Conservation (phyloP, 768 basidiomycete species). For the Candolleomyces eurysporus region DNA sequence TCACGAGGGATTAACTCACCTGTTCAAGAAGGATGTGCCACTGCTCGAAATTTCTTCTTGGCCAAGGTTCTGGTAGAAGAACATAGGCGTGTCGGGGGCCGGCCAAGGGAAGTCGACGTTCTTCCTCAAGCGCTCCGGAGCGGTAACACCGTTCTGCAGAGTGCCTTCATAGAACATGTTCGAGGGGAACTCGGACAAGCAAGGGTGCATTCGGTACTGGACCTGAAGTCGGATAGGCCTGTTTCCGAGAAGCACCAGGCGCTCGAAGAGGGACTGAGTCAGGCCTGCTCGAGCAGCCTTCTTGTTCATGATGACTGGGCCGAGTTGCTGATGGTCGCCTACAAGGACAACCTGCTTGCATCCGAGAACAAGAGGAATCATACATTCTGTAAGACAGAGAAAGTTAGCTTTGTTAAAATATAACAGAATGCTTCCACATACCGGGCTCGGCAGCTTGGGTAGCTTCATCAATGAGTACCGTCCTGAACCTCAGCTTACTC, state of each 20-base stretch:
- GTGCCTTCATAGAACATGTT: conserved; percentile 99
- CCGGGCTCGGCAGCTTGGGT: conserved; percentile 98
- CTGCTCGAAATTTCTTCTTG: conserved; percentile 99
- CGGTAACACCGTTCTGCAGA: conserved; percentile 97
- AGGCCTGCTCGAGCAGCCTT: conserved; percentile 98
- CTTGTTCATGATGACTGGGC: conserved; percentile 99
- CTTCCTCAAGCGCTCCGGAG: conserved; percentile 94
- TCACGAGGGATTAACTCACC: conserved; percentile 40
- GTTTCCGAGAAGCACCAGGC: conserved; percentile 92
- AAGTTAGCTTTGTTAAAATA: too few relatives aligned
- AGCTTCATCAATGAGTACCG: conserved; percentile 97
- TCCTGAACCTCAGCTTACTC: conserved; percentile 97
- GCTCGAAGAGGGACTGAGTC: conserved; percentile 97
- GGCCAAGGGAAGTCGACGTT: conserved; percentile 99
- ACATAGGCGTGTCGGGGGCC: conserved; percentile 95
- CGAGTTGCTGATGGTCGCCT: conserved; percentile 96
- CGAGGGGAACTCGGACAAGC: conserved; percentile 97
- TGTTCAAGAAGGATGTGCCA: conserved; percentile 97
- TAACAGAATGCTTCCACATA: conserved; percentile 26
- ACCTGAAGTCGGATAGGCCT: conserved; percentile 98
- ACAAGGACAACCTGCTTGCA: conserved; percentile 99
- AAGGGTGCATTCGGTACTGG: conserved; percentile 99
- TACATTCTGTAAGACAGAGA: conserved; percentile 68
- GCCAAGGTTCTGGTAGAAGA: conserved; percentile 99
- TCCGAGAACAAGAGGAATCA: conserved; percentile 97